A percentile compares a stretch with the other conserved stretches of the same genome.
Conservation (phyloP, 1,139 yeast genomes). For the Taphrina sp. region DNA sequence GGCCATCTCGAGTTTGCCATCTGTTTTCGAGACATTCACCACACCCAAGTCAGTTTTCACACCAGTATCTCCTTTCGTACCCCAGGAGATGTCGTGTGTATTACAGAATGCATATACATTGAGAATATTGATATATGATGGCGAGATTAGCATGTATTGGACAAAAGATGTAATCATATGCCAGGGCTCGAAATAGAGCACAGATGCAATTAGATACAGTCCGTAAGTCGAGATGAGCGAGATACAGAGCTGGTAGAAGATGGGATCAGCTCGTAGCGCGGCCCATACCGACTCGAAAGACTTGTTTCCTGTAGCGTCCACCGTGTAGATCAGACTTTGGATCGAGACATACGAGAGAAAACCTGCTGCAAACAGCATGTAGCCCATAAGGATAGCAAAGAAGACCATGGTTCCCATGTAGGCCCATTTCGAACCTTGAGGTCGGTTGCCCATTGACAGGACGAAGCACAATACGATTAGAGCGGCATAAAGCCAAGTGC, state of each 20-base stretch:
- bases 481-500: conserved; percentile 84
- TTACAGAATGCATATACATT: conserved; percentile 83
- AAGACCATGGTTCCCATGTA: conserved; percentile 80
- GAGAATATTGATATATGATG: conserved; percentile 72
- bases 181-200: conserved; percentile 72
- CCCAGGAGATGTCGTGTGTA: conserved; percentile 85
- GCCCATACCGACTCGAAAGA: conserved; percentile 47
- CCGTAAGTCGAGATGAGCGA: conserved; percentile 82
- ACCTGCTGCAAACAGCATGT: conserved; percentile 86
- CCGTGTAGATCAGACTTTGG: conserved; percentile 1
- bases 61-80: conserved; percentile 70
- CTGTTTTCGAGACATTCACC: conserved; percentile 57
- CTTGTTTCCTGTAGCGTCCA: not conserved
- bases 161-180: conserved; percentile 72
- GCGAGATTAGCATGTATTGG: conserved; percentile 70
- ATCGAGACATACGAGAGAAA: conserved; percentile 32
- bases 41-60: conserved; percentile 65
- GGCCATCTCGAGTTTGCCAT: conserved; percentile 59
- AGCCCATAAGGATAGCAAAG: conserved; percentile 88
- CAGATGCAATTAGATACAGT: conserved; percentile 72
- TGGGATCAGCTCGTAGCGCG: conserved; percentile 58
- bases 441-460: conserved; percentile 88
- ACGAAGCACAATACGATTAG: conserved; percentile 90
- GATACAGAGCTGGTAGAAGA: conserved; percentile 81
- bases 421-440: conserved; percentile 82